phyloP scores from a whole-genome alignment of 768 basidiomycete genomes.

The Xerocomellus dryophilus region DNA sequence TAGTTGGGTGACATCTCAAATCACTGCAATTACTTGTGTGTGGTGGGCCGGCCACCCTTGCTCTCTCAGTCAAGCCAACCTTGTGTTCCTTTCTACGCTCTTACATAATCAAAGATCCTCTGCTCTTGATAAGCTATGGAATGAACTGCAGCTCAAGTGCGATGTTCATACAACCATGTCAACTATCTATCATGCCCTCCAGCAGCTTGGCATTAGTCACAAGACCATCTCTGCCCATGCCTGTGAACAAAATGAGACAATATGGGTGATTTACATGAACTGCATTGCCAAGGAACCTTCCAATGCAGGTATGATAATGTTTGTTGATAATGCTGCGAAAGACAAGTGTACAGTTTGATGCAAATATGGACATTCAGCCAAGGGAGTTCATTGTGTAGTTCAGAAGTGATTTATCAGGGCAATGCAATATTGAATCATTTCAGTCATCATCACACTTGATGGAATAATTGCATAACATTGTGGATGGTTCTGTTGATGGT shows the following conservation, averaged over 20 bases:
- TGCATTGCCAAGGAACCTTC: too few relatives aligned
- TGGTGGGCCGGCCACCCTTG: background rate
- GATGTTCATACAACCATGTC: background rate
- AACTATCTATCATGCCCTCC: background rate
- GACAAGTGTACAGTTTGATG: too few relatives aligned
- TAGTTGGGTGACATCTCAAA: background rate
- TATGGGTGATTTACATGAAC: background rate
- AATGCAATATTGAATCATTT: too few relatives aligned
- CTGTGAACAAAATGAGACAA: constrained; percentile 9
- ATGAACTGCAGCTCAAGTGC: background rate
- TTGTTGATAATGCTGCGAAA: too few relatives aligned
- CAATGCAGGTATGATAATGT: too few relatives aligned
- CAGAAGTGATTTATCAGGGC: too few relatives aligned
- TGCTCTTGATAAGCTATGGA: background rate
- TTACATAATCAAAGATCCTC: background rate
- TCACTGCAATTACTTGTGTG: background rate
- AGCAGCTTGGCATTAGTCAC: background rate
- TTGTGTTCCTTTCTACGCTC: background rate
- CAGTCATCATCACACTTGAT: too few relatives aligned
- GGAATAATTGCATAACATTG: too few relatives aligned
- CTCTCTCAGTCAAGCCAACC: background rate
- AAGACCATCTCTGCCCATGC: background rate
- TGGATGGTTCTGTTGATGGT: too few relatives aligned
- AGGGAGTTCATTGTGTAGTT: too few relatives aligned
- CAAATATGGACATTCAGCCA: too few relatives aligned